Evolutionary conservation across 225 moss, liverwort and hornwort species (phyloP), one percentile per base, ranked within the genome.

Genomic region (Polytrichum commune): DNA sequence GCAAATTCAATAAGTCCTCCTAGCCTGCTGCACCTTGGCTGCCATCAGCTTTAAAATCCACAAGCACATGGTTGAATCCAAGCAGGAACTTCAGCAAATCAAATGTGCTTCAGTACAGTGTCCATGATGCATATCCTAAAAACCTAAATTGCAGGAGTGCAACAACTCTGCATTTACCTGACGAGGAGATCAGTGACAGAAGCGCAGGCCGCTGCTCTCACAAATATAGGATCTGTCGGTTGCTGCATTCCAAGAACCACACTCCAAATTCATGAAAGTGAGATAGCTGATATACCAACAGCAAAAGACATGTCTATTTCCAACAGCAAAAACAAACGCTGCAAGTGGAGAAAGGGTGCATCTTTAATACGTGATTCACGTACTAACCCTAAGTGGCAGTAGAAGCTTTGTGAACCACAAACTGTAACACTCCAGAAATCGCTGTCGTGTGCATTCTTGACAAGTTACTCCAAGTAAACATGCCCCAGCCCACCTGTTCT

Each of bases 131-230:
- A 30, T 6, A 4, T 38, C 38, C 46, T 16, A 46, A 46, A 46
- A 46, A 46, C 4, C 46, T 46, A 16, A 13, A 46, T 38, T 38
- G 38, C 2, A 46, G 46, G 46, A 16, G 58, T 58, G 22, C 20
- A 58, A 63, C 28, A 29, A 8, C 25, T 27, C 55, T 53, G 19
- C 56, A 65, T 77, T 26, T 84, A 98, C 98, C 98, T 91, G 66
- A 91, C 87, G 58, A 98, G 87, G 54, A 98, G 87, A 71, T 98
- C 98, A 60, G 95, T 95, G 26, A 98, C 76, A 68, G 98, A 92
- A 72, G 98, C 98, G 75, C 98, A 98, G 69, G 98, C 95, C 75
- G 98, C 91, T 53, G 95, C 98, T 76, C 98, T 95, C 68, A 98
- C 90, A 78, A 98, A 98, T 60, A 95, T 88, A 72, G 98, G 93